Evolutionary conservation across 2,329 filamentous ascomycete genomes (phyloP).

Genomic region (Venturiaceae sp.): DNA sequence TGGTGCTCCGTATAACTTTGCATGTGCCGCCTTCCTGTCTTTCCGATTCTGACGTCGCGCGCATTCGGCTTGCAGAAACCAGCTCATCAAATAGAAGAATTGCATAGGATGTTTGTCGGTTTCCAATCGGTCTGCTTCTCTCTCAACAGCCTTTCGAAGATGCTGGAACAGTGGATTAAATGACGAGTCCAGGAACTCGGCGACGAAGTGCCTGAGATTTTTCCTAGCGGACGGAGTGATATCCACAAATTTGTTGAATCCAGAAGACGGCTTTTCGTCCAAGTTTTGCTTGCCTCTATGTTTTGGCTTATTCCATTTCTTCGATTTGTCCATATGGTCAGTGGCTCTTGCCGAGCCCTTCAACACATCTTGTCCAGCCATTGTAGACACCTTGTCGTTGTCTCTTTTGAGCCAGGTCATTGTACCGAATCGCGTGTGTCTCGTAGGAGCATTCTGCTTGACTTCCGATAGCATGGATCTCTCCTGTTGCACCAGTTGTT

Average conservation of each 20-base stretch:
- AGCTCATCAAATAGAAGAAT: conserved; percentile 85
- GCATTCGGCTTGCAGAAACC: conserved; percentile 85
- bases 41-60: conserved; percentile 49
- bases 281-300: conserved; percentile 31
- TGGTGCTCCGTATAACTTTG: conserved; percentile 35
- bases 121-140: conserved; percentile 73
- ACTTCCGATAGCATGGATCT: conserved; percentile 70
- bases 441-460: conserved; percentile 67
- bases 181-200: conserved; percentile 87
- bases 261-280: conserved; percentile 38
- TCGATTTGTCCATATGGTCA: conserved; percentile 81
- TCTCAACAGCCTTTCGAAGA: conserved; percentile 79
- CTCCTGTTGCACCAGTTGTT: conserved; percentile 69
- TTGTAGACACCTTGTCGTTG: conserved; percentile 71
- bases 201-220: conserved; percentile 71
- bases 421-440: conserved; percentile 90
- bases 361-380: conserved; percentile 82
- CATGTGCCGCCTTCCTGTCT: conserved; percentile 43
- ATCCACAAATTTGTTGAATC: conserved; percentile 64
- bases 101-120: conserved; percentile 60
- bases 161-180: conserved; percentile 86
- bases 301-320: conserved; percentile 79
- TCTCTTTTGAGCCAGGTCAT: conserved; percentile 95
- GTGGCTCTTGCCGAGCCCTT: conserved; percentile 62
- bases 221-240: conserved; percentile 66